Base-by-base conservation (phyloP, 352 stramenopile genomes). In the Globisporangium parvum region DNA sequence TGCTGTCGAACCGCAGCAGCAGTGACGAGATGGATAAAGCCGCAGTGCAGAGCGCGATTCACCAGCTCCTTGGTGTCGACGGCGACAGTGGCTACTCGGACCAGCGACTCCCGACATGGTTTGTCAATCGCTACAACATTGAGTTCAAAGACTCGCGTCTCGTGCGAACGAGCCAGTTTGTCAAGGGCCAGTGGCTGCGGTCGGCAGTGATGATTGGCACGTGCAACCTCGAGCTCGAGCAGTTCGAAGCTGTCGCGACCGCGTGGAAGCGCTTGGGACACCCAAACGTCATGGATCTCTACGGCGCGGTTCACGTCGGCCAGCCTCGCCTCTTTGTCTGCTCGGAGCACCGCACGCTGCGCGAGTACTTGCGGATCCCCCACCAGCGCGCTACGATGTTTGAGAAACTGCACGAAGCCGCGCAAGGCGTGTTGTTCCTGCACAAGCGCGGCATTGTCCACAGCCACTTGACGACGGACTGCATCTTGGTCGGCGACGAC, bases 341-440 rank as follows among this genome's bases (percentile, higher is more conserved):
- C 18, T 41, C 44, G 12, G 23, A 31, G 18, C 17, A 51, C 52
- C 18, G 20, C 6, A 33, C 23, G 2, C 18, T 57, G 52, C 18
- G 44, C 12, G n/a, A 10, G 4, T 53, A 48, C 14, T 24, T 60
- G 33, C 12, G 21, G 5, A 53, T 23, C 2, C 21, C 37, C 20
- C 33, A 17, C 15, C 23, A 53, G 10, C 21, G 10, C 17, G 11
- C 6, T 21, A n/a, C 18, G 15, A 18, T 26, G 20, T 53, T 52
- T 11, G 23, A 10, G 11, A 60, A 53, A 46, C 54, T 60, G 10
- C 45, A 60, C 31, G 54, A 60, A 53, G 54, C 39, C 15, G 45
- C 54, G 2, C 47, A 42, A 48, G 44, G 54, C 2, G 26, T 60
- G 35, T 21, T 51, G 37, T 60, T 46, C 31, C 26, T 60, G 2